Evolutionary conservation across 768 basidiomycete species (phyloP), one percentile per base, ranked within the genome.

Genomic region (Grammothele lineata): DNA sequence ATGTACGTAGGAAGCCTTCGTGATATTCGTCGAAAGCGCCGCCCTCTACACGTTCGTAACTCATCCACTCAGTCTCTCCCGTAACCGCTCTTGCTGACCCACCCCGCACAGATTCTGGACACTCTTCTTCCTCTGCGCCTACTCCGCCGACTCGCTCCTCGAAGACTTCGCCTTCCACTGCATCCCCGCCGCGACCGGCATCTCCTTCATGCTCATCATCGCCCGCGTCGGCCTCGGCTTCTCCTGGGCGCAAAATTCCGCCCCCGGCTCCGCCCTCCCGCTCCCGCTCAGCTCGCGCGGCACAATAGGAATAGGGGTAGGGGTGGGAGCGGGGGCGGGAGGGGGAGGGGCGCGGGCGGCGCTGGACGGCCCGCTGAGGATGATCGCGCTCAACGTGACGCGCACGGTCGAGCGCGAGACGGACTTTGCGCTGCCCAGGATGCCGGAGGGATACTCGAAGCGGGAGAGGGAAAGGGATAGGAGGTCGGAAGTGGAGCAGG

Each of bases 131-230:
- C 43, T 40, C 32, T 14, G 38, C 43, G 43, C 38, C 24, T 50
- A 40, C 43, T 35, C 38, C 24, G 32, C 48, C 8, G 27, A 39
- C 23, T 50, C 48, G 17, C 17, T 44, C 43, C 43, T 50, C 24
- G 43, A 50, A 14, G 38, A 30, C 7, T 49, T 49, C 48, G 48
- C 48, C 1, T 43, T 49, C 27, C 48, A 44, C 37, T 44, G 38
- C 48, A 50, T 50, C 23, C 48, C 48, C 33, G 48, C 48, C 43
- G 43, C 43, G 25, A 50, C 48, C 32, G 50, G 44, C 23, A 45
- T 51, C 50, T 42, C 50, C 5, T 46, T 46, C 45, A 51, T 40
- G 39, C 50, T 51, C 45, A 51, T 51, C 49, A 45, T 45, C 44
- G 45, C 40, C 19, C 44, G 50, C 26, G 44, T 51, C 35, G 44